Base-by-base conservation (phyloP, 139 green algal genomes). In the Chloropicon primus region DNA sequence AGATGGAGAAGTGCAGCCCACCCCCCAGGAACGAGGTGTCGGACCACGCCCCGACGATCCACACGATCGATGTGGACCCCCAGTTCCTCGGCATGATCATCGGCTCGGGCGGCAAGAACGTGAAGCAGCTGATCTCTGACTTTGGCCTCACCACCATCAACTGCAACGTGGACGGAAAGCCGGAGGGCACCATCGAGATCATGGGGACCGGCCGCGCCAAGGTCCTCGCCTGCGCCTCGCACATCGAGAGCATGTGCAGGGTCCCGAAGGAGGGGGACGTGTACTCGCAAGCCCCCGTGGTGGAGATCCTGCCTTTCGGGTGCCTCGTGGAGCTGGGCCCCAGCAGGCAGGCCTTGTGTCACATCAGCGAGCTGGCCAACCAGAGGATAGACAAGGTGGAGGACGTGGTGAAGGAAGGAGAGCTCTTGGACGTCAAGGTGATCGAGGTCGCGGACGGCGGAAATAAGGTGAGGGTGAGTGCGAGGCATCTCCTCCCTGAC, bases 351-450 rank as follows among this genome's bases (percentile, higher is more conserved):
- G n/a, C 85, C 84, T 77, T 27, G 80, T 86, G 0, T 72, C 41
- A 62, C 41, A 62, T 62, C 41, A n/a, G 10, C 10, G 41, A 62
- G 41, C 41, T 62, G 5, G 41, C 41, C 41, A 62, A 62, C 41
- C 41, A 80, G 22, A 78, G 75, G 0, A 71, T 88, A 5, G 78
- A 75, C 2, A 80, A 84, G 2, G 81, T 88, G 21, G 54, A 83
- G 1, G 84, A 88, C 17, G 83, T 88, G 1, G 41, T 81, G n/a
- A 87, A 73, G 2, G 84, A 90, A 54, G 92, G 91, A 1, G 83
- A 92, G 26, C 1, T 77, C 24, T 78, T 96, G 27, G 91, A 97
- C 79, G 93, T 97, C 2, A 90, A 92, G 89, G 81, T 96, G 27
- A 25, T 94, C 0, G 86, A 85, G 17, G 72, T 75, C 5, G 25